phyloP scores from a whole-genome alignment of 345 rosid genomes.

The Aegle marmelos region DNA sequence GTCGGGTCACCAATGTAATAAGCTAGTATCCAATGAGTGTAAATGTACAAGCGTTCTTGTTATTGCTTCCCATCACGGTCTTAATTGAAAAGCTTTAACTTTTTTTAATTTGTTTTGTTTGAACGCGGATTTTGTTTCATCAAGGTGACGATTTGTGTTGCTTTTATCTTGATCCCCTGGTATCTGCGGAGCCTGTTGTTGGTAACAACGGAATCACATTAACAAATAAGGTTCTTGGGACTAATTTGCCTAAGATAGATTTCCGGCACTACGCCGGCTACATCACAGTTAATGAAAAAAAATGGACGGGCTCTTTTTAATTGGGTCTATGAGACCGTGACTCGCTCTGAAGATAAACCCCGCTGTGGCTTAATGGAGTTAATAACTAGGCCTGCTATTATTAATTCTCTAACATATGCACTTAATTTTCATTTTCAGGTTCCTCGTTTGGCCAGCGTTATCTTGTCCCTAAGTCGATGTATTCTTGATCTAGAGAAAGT shows the following conservation, averaged over 20 bases:
- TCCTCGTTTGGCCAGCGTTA: no score
- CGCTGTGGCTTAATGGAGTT: conserved; percentile 98
- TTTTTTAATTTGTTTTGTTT: no score
- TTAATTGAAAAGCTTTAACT: not conserved
- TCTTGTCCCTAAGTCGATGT: no score
- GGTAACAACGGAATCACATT: conserved; percentile 13
- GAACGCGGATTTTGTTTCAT: not conserved
- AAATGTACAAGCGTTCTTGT: conserved; percentile 35
- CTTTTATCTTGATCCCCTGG: conserved; percentile 17
- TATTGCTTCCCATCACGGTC: conserved; percentile 15
- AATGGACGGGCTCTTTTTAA: conserved; percentile 78
- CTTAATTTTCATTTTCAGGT: no score
- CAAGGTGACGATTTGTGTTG: not conserved
- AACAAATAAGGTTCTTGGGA: conserved; percentile 45
- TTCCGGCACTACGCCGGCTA: conserved; percentile 83
- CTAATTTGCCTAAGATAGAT: conserved; percentile 46
- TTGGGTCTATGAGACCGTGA: conserved; percentile 78
- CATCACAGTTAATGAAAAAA: conserved; percentile 49
- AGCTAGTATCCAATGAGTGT: conserved; percentile 27
- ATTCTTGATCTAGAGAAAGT: no score
- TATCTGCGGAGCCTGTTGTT: conserved; percentile 9
- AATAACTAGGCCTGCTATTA: not conserved
- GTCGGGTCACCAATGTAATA: not conserved
- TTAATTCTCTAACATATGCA: no score
- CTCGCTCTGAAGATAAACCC: conserved; percentile 59